phyloP scores from a whole-genome alignment of 768 basidiomycete species.

The Hericium erinaceus region DNA sequence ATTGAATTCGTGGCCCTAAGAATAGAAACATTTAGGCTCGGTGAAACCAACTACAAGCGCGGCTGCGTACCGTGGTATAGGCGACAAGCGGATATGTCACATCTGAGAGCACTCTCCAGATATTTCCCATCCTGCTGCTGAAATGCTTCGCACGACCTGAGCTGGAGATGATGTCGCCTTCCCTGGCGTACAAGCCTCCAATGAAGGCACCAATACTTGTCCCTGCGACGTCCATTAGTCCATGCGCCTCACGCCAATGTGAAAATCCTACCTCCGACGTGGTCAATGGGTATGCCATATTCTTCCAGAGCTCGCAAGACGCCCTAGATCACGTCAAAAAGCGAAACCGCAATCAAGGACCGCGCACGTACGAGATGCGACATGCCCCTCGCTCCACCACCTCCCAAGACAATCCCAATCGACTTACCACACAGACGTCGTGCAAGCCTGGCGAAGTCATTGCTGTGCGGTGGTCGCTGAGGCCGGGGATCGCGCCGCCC shows the following conservation, averaged over 20 bases:
- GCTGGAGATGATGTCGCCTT: constrained; percentile 83
- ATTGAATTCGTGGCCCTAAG: constrained; percentile 89
- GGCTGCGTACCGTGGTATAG: constrained; percentile 65
- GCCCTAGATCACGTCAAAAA: constrained; percentile 43
- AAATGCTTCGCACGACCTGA: constrained; percentile 87
- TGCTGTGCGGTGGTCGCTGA: constrained; percentile 71
- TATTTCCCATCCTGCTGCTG: constrained; percentile 83
- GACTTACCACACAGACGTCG: constrained; percentile 86
- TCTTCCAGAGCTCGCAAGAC: constrained; percentile 88
- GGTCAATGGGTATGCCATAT: constrained; percentile 86
- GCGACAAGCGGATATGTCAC: constrained; percentile 89
- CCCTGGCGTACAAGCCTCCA: constrained; percentile 90
- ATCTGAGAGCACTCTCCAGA: constrained; percentile 91
- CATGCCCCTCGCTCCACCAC: constrained; percentile 93
- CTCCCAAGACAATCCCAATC: constrained; percentile 90
- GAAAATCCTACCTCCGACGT: constrained; percentile 58
- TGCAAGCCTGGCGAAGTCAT: constrained; percentile 89
- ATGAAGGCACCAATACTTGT: constrained; percentile 91
- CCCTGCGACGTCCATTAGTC: constrained; percentile 26
- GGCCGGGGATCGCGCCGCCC: constrained; percentile 50
- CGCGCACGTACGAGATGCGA: constrained; percentile 46
- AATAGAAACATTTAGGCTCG: neutral
- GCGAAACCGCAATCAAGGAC: constrained; percentile 24
- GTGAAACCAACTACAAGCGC: neutral
- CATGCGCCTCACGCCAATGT: neutral